A percentile compares a stretch with the other conserved stretches of the same genome.
phyloP scores from a whole-genome alignment of 192 early-diverging fungal species.

The Linderina pennispora region DNA sequence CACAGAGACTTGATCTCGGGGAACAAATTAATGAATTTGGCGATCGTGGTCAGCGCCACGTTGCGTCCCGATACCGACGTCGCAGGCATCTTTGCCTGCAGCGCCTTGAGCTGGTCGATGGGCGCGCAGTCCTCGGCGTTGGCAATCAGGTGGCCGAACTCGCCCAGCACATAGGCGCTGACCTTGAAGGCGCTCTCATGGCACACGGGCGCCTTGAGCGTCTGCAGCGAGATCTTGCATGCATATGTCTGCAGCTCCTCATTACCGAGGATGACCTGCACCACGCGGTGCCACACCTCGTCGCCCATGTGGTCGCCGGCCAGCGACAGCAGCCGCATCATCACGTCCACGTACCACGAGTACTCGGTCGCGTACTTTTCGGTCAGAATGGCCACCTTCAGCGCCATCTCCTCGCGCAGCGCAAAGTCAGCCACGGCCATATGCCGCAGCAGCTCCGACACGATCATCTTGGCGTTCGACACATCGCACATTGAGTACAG shows the following conservation, averaged over 20 bases:
- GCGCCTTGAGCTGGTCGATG: conserved; percentile 89
- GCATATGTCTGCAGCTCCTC: conserved; percentile 95
- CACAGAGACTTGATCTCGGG: conserved; percentile 94
- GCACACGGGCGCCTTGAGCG: conserved; percentile 83
- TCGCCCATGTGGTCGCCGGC: conserved; percentile 95
- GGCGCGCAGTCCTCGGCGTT: conserved; percentile 79
- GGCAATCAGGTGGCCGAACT: conserved; percentile 95
- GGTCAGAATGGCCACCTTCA: conserved; percentile 97
- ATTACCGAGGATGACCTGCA: conserved; percentile 95
- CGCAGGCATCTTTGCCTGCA: conserved; percentile 86
- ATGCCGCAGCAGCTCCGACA: conserved; percentile 88
- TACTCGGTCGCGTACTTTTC: conserved; percentile 98
- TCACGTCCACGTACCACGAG: conserved; percentile 98
- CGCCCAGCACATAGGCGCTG: conserved; percentile 93
- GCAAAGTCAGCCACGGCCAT: conserved; percentile 83
- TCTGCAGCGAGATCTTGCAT: conserved; percentile 71
- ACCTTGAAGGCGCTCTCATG: conserved; percentile 96
- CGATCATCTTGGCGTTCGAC: conserved; percentile 77
- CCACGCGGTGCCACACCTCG: conserved; percentile 96
- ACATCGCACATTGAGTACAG: conserved; percentile 97
- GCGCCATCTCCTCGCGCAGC: conserved; percentile 94
- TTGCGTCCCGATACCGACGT: conserved; percentile 75
- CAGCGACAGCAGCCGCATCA: conserved; percentile 89
- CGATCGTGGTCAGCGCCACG: conserved; percentile 83
- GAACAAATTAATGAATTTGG: conserved; percentile 97